phyloP scores from a whole-genome alignment of 2,329 filamentous ascomycete genomes.

The Aspergillus sclerotialis region DNA sequence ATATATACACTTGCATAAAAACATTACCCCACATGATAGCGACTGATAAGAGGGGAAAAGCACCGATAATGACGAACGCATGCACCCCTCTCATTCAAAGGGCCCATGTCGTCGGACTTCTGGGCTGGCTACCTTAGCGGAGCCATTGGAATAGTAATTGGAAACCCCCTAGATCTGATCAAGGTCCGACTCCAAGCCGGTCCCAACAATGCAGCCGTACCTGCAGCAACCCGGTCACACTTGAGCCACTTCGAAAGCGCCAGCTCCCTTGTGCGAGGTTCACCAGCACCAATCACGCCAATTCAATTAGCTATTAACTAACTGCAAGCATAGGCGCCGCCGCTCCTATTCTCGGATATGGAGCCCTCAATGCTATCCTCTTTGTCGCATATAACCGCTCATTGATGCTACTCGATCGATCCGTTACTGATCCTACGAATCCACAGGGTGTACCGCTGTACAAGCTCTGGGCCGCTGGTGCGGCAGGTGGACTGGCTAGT shows the following conservation, averaged over 20 bases:
- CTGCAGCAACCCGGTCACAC: slow-evolving; percentile 14
- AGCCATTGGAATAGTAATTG: slow-evolving; percentile 76
- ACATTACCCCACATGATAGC: no score
- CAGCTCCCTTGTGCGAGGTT: slow-evolving; percentile 34
- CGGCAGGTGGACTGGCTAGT: slow-evolving; percentile 72
- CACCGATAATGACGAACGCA: not conserved
- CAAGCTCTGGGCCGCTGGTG: slow-evolving; percentile 73
- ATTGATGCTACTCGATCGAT: slow-evolving; percentile 52
- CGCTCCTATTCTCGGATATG: slow-evolving; percentile 82
- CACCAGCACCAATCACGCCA: slow-evolving; percentile 2
- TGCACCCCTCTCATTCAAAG: no score
- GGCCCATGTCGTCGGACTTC: slow-evolving; percentile 74
- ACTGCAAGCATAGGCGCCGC: slow-evolving; percentile 55
- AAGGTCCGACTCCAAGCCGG: slow-evolving; percentile 76
- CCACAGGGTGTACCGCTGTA: slow-evolving; percentile 46
- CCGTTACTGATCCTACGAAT: slow-evolving; percentile 37
- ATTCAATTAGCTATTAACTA: slow-evolving; percentile 4
- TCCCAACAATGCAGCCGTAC: slow-evolving; percentile 16
- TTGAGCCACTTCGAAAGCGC: slow-evolving; percentile 27
- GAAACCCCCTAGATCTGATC: slow-evolving; percentile 75
- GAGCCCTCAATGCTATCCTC: slow-evolving; percentile 80
- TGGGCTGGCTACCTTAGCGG: slow-evolving; percentile 90
- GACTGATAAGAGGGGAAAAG: slow-evolving; percentile 1
- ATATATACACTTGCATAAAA: no score
- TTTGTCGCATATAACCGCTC: slow-evolving; percentile 87